These are phyloP conservation scores for Blastobotrys aristatus DNA, from an alignment of 1,139 yeast species.

Conservation along the genomic window DNA sequence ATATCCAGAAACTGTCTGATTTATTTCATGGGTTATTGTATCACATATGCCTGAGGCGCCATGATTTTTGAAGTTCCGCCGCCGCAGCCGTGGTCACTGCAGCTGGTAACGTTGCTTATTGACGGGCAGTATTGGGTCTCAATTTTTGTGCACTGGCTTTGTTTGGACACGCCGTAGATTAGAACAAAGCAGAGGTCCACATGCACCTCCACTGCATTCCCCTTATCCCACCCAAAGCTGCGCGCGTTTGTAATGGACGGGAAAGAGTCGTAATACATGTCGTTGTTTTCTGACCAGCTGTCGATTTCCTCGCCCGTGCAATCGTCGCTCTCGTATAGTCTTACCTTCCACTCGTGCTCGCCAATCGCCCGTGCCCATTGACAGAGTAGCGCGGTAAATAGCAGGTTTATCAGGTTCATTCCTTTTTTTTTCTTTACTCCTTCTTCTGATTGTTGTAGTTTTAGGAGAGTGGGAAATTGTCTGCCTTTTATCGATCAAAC, in stretches of 20 bases:
- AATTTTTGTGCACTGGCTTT: neutral
- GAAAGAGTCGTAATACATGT: neutral
- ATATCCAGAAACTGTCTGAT: too few species aligned
- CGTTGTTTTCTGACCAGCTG: neutral
- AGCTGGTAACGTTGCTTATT: neutral
- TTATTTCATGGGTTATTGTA: neutral
- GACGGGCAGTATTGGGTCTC: neutral
- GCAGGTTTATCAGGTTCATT: too few species aligned
- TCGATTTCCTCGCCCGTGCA: neutral
- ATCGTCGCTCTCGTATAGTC: neutral
- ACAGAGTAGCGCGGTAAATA: neutral
- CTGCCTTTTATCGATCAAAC: too few species aligned
- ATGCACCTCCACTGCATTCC: conserved; percentile 2
- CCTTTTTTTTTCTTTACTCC: too few species aligned
- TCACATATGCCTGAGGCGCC: neutral
- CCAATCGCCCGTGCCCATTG: neutral
- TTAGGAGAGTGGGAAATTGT: too few species aligned
- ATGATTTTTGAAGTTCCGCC: neutral
- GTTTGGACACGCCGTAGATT: neutral
- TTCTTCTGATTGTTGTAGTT: too few species aligned
- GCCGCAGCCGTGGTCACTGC: neutral
- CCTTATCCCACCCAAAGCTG: conserved; percentile 6
- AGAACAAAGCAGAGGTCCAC: neutral
- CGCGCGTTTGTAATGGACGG: neutral
- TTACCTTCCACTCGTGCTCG: conserved; percentile 5